Evolutionary conservation across 2,329 filamentous ascomycete genomes (phyloP).

Genomic region (Aureobasidium sp.): DNA sequence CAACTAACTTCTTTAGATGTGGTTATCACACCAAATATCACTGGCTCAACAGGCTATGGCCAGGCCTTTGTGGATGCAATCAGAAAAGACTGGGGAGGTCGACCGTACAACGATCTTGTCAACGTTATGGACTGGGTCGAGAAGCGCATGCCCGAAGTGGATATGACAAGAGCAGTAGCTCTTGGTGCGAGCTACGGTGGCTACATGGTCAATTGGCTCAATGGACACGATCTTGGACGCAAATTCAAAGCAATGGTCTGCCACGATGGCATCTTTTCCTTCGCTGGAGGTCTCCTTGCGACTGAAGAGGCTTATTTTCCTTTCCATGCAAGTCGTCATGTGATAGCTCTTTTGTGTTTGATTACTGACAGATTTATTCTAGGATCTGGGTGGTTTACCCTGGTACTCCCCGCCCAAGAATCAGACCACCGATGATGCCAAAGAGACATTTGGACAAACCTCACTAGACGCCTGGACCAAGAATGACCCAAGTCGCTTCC

Average conservation of each 20-base stretch:
- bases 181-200: slow-evolving; percentile 70
- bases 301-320: slow-evolving; percentile 51
- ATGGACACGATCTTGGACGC: slow-evolving; percentile 74
- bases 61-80: slow-evolving; percentile 73
- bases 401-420: slow-evolving; percentile 37
- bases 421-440: slow-evolving; percentile 17
- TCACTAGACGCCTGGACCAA: slow-evolving; percentile 43
- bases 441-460: slow-evolving; percentile 15
- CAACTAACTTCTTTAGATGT: slow-evolving; percentile 42
- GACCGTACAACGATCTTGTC: slow-evolving; percentile 76
- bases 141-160: slow-evolving; percentile 59
- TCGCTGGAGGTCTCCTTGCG: slow-evolving; percentile 29
- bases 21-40: slow-evolving; percentile 74
- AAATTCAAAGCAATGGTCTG: slow-evolving; percentile 83
- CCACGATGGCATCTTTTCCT: slow-evolving; percentile 78
- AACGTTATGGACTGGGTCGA: slow-evolving; percentile 69
- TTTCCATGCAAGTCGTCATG: slow-evolving; percentile 22
- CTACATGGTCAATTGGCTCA: slow-evolving; percentile 85
- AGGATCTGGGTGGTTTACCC: slow-evolving; percentile 45
- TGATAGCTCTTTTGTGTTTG: background rate
- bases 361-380: slow-evolving; percentile 17
- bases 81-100: slow-evolving; percentile 72
- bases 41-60: slow-evolving; percentile 76
- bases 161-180: slow-evolving; percentile 62
- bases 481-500: slow-evolving; percentile 52